Evolutionary conservation across 169 alveolate genomes (phyloP), one percentile per base, ranked within the genome.

Genomic region (Cryptosporidium ryanae): DNA sequence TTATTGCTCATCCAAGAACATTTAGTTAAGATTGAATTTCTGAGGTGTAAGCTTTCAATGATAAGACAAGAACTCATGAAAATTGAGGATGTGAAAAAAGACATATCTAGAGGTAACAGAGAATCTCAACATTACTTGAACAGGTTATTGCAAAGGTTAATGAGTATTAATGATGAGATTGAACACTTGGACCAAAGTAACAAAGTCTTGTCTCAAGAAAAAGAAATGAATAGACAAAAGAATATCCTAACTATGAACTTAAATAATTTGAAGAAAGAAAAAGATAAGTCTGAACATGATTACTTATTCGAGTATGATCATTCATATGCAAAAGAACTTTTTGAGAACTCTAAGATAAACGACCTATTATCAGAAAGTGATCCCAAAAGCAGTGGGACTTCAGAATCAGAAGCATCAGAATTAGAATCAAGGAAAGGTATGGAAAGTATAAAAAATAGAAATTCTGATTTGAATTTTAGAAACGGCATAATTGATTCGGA

Each of bases 31-130:
- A 76, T 76, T 31, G 87, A 76, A 38, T 76, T 76, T 44, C 38
- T 76, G 15, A 76, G 87, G n/a, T 76, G 87, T 48, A 76, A 76
- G 23, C 71, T 76, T 23, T 76, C 87, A 13, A 76, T 76, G 87
- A 76, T 76, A 43, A 55, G 71, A 44, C 87, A 76, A 13, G 87
- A 76, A 76, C 63, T 76, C 52, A 76, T 76, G 87, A 76, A 76
- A 59, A 61, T 76, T 44, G 71, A 76, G 8, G 87, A 76, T 43
- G 64, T 61, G 18, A 76, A 76, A 55, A 76, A 76, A 46, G 87
- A 76, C 34, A 61, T 76, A 38, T 55, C 87, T 34, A 76, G 87
- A 34, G 87, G 87, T 21, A 76, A 76, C 43, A 76, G 71, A 46
- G 87, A 76, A 31, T 76, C 87, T 2, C 68, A 76, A 21, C 87